Evolutionary conservation across 257 asterid genomes (phyloP).

Genomic region (Rehmannia glutinosa): DNA sequence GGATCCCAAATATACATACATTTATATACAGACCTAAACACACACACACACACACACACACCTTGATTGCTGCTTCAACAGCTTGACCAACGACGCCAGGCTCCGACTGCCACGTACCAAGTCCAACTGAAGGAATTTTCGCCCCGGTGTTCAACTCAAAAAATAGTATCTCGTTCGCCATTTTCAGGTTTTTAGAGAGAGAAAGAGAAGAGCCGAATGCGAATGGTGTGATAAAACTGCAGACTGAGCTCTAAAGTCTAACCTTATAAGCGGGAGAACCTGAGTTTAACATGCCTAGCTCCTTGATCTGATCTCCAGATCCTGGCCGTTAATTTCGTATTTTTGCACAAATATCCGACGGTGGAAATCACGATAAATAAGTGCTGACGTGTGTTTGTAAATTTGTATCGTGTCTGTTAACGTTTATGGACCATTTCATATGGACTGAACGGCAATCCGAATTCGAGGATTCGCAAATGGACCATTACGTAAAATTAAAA

Average conservation of each 20-base stretch:
- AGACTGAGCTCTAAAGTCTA: neutral
- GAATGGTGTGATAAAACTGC: neutral
- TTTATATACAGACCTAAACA: neutral
- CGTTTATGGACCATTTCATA: too few species aligned
- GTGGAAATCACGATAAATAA: neutral
- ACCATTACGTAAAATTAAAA: too few species aligned
- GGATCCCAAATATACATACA: neutral
- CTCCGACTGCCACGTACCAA: constrained; percentile 80
- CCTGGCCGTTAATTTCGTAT: neutral
- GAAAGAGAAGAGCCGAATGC: neutral
- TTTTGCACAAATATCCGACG: neutral
- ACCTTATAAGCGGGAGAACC: neutral
- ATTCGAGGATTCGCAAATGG: too few species aligned
- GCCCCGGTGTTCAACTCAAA: constrained; percentile 69
- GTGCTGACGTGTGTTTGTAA: neutral
- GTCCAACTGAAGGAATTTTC: constrained; percentile 67
- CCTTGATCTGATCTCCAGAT: neutral
- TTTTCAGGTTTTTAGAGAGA: constrained; percentile 1
- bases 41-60: neutral
- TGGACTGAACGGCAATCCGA: too few species aligned
- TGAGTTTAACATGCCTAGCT: neutral
- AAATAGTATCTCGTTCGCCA: constrained; percentile 33
- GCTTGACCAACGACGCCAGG: constrained; percentile 70
- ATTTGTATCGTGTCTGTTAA: too few species aligned
- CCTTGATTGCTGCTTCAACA: constrained; percentile 64